These are phyloP conservation scores for Oxyria digyna DNA, from an alignment of 148 eudicot species.

Conservation along the genomic window DNA sequence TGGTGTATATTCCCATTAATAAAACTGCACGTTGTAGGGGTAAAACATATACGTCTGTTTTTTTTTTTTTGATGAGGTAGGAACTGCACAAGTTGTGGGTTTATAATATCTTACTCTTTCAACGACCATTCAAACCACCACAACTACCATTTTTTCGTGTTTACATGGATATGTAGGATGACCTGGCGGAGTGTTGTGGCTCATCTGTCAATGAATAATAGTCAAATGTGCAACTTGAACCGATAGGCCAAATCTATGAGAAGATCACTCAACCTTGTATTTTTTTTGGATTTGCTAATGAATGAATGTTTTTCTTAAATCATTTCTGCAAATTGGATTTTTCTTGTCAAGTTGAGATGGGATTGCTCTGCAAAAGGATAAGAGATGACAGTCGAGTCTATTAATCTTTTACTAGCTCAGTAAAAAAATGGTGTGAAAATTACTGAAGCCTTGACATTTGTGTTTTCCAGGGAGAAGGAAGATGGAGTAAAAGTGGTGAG, in stretches of 20 bases:
- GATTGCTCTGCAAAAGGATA: background rate
- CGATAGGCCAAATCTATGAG: background rate
- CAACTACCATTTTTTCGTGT: background rate
- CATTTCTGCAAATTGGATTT: background rate
- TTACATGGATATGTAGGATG: background rate
- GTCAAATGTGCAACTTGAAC: background rate
- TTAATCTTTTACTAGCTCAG: background rate
- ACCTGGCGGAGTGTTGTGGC: background rate
- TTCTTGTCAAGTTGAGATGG: background rate
- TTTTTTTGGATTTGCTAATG: background rate
- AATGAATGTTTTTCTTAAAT: background rate
- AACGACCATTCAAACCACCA: constrained; percentile 1
- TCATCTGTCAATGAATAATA: background rate
- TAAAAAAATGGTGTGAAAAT: too few relatives aligned
- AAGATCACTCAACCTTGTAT: background rate
- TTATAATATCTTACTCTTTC: background rate
- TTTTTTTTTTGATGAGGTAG: too few relatives aligned
- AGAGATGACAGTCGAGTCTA: background rate
- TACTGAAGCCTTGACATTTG: background rate
- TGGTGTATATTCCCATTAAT: background rate
- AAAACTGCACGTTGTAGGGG: background rate
- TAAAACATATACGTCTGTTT: background rate
- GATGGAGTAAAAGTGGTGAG: constrained; percentile 87
- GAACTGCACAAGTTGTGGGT: constrained; percentile 1
- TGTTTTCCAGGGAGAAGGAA: constrained; percentile 50